Evolutionary conservation across 2,329 filamentous ascomycete genomes (phyloP), one percentile per base, ranked within the genome.

Genomic region (Phoma sp.): DNA sequence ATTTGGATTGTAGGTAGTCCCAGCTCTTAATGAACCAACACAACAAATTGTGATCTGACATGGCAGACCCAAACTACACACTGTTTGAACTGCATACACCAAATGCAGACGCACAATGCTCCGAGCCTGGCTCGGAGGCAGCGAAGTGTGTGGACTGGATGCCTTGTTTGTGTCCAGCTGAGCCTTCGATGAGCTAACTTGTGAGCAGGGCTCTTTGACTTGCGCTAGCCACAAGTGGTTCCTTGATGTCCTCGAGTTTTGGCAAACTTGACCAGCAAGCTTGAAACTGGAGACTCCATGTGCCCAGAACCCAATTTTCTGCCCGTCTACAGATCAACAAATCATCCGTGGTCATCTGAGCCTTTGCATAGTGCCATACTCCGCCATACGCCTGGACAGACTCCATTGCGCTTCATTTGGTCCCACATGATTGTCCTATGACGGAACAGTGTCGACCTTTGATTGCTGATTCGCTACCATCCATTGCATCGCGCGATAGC

Each of bases 321-420:
- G 21, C 21, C n/a, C 21, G 9, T 20, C 17, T 33, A 37, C 20
- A 37, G 21, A 33, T n/a, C 17, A 23, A 23, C 18, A 10, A 30
- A 49, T 20, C 34, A 25, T n/a, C 36, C 11, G 7, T 33, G 57
- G 61, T 74, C 70, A 74, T 72, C 64, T 72, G 71, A 70, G 50
- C 47, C 37, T 56, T 39, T 53, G 52, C 53, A 64, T 60, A 62
- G 56, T 48, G 60, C 56, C 56, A 66, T 59, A 58, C 28, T 59
- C 51, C 42, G 46, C 56, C 54, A 55, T 57, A 56, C 56, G 57
- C 58, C 52, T 62, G 52, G 48, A 62, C 43, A 62, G 26, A 57
- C 42, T 37, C 57, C 42, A 38, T 54, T 56, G 58, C 49, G 57
- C 51, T 60, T 29, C 38, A 51, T 49, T 48, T 49, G 28, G 40